phyloP scores from a whole-genome alignment of 441 rosid species.

The Aleurites moluccanus region DNA sequence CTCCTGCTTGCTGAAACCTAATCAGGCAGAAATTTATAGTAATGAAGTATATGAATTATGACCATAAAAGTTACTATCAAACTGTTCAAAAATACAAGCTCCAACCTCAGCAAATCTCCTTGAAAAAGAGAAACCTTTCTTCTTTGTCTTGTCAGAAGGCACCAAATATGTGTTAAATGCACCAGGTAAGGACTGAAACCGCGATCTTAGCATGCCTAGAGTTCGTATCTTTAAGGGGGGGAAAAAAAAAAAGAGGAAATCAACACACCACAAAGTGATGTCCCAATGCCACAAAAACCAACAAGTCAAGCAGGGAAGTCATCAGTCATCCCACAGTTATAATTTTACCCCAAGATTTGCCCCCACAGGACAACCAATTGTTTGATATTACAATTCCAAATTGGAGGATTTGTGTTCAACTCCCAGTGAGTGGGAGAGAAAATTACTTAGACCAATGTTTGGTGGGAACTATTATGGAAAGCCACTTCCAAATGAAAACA shows the following conservation, averaged over 20 bases:
- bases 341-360: background rate
- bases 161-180: conserved; percentile 90
- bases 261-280: background rate
- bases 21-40: conserved; percentile 25
- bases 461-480: background rate
- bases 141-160: conserved; percentile 76
- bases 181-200: conserved; percentile 95
- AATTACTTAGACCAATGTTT: background rate
- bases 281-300: background rate
- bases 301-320: background rate
- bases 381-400: background rate
- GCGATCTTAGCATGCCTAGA: conserved; percentile 94
- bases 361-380: background rate
- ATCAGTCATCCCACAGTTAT: background rate
- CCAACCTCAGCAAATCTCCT: conserved; percentile 85
- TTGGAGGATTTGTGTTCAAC: background rate
- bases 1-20: conserved; percentile 92
- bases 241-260: conserved; percentile 13
- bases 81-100: conserved; percentile 5
- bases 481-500: background rate
- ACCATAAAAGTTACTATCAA: background rate
- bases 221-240: conserved; percentile 68
- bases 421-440: background rate
- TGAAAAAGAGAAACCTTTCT: conserved; percentile 87
- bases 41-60: conserved; percentile 3